Conservation (phyloP, 495 filamentous ascomycete species). For the Massariosphaeria phaeospora region DNA sequence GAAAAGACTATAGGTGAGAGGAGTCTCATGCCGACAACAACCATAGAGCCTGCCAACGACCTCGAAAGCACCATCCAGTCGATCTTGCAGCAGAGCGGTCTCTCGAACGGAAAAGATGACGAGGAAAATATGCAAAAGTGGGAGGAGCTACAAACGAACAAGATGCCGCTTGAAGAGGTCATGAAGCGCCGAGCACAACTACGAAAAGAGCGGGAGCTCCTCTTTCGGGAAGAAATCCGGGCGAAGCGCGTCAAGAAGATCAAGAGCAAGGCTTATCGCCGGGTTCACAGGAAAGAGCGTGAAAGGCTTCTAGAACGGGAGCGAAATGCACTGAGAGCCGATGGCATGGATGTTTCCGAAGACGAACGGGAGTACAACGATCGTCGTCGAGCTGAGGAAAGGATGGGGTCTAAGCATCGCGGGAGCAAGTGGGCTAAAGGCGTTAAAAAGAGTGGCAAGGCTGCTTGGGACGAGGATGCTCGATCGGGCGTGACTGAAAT, state of each 20-base stretch:
- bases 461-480: slow-evolving; percentile 44
- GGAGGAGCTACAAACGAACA: slow-evolving; percentile 64
- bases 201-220: slow-evolving; percentile 71
- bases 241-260: slow-evolving; percentile 96
- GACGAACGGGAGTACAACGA: slow-evolving; percentile 76
- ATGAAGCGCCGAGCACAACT: slow-evolving; percentile 69
- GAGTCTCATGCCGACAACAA: slow-evolving; percentile 52
- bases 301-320: slow-evolving; percentile 68
- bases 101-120: slow-evolving; percentile 58
- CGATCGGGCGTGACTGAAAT: slow-evolving; percentile 68
- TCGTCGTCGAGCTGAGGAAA: slow-evolving; percentile 72
- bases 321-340: slow-evolving; percentile 59
- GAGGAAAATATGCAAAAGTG: slow-evolving; percentile 63
- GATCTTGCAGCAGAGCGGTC: slow-evolving; percentile 83
- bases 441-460: slow-evolving; percentile 58
- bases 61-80: slow-evolving; percentile 77
- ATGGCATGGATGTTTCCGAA: slow-evolving; percentile 65
- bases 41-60: slow-evolving; percentile 62
- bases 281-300: slow-evolving; percentile 83
- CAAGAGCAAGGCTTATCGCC: slow-evolving; percentile 88
- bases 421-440: slow-evolving; percentile 95
- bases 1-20: slow-evolving; percentile 45
- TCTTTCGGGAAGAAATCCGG: slow-evolving; percentile 85
- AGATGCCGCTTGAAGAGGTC: slow-evolving; percentile 64
- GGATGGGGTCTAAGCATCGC: slow-evolving; percentile 82